These are phyloP conservation scores for Camellia sinensis DNA, from an alignment of 148 eudicot genomes.

Conservation along the genomic window DNA sequence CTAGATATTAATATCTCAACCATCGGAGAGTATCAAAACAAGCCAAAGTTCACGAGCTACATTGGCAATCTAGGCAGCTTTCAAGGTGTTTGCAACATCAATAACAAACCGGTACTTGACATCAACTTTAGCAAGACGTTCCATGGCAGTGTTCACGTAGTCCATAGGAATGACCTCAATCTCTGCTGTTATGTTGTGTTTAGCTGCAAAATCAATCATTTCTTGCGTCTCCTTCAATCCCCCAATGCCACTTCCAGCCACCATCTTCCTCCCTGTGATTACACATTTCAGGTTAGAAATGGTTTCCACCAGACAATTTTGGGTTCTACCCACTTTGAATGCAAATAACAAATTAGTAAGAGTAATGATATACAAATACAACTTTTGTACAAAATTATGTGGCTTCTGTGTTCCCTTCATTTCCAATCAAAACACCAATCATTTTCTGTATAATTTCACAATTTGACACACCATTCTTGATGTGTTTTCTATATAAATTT, in stretches of 20 bases:
- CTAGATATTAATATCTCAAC: too few relatives aligned
- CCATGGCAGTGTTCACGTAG: constrained; percentile 4
- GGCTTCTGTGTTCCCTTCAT: too few relatives aligned
- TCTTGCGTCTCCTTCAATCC: constrained; percentile 4
- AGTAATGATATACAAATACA: too few relatives aligned
- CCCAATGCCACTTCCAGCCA: not conserved
- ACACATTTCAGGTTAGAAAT: not conserved
- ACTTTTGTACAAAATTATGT: too few relatives aligned
- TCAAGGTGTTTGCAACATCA: not conserved
- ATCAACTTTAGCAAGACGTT: not conserved
- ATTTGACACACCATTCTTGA: too few relatives aligned
- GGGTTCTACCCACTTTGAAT: too few relatives aligned
- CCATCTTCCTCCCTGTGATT: not conserved
- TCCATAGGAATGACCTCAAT: constrained; percentile 2
- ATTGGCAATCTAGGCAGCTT: not conserved
- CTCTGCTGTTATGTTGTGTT: constrained; percentile 1
- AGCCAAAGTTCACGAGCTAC: not conserved
- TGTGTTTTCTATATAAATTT: too few relatives aligned
- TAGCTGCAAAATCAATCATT: not conserved
- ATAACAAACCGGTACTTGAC: not conserved
- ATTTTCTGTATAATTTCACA: too few relatives aligned
- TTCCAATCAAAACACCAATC: too few relatives aligned
- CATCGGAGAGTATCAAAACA: not conserved
- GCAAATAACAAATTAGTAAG: too few relatives aligned
- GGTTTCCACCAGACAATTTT: too few relatives aligned